Base-by-base conservation (phyloP, 352 stramenopile genomes). In the Phytophthora boehmeriae region DNA sequence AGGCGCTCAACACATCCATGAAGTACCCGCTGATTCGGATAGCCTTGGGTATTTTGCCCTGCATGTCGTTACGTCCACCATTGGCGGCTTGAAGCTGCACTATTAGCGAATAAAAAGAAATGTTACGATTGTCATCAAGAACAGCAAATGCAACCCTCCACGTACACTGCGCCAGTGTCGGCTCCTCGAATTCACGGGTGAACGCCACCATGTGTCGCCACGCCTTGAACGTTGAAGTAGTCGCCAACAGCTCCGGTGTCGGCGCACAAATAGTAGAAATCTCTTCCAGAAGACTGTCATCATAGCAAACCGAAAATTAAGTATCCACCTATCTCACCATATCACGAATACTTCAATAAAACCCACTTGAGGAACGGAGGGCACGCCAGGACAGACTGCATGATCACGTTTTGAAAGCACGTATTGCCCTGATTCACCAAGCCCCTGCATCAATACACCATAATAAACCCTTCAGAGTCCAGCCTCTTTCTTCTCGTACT, bases 381-480 rank as follows among this genome's bases (percentile, higher is more conserved):
- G 55, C 86, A 95, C 14, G 82, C 75, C 20, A 95, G 63, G 14
- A 95, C 66, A 8, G 83, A 92, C 74, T 95, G 86, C 68, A 95
- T 74, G 48, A 92, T 95, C 11, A 90, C 86, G 55, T 95, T 95
- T 72, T 95, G 86, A 68, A 95, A 95, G 69, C 86, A 95, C 51
- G 86, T 95, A 53, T 95, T 95, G 66, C 86, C 86, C 54, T 95
- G 86, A 54, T 95, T 95, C 63, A 93, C 63, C 11, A 95, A 69
- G 1, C 86, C 86, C 56, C 80, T 92, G 35, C 16, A 62, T 17
- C 45, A 61, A 53, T 8, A 30, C 30, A 39, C 4, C 23, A 19
- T 10, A 10, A 39, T n/a, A 32, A 28, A 22, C 16, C 35, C 34
- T n/a, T 4, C 14, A 36, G 30, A 36, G 30, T 39, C 8, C 14